Base-by-base conservation (phyloP, 495 filamentous ascomycete genomes). In the Glarea lozoyensis region DNA sequence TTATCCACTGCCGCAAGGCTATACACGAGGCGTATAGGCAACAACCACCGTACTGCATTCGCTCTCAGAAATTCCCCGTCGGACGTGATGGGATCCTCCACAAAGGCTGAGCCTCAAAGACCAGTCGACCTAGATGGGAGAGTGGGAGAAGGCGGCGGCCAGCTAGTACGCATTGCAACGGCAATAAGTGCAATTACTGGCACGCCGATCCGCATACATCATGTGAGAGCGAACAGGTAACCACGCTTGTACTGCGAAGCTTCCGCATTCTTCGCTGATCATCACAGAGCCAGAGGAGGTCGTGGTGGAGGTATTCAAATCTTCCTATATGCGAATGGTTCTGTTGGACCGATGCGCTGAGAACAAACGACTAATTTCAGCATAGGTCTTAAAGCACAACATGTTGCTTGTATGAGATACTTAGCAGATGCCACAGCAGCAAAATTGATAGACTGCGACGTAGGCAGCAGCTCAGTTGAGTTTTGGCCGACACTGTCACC, bases 61-160 rank as follows among this genome's bases (percentile, higher is more conserved):
- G n/a, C n/a, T n/a, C n/a, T n/a, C n/a, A n/a, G n/a, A n/a, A n/a
- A n/a, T n/a, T n/a, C n/a, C n/a, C n/a, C n/a, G n/a, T n/a, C n/a
- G n/a, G n/a, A n/a, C n/a, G n/a, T n/a, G n/a, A n/a, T n/a, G n/a
- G n/a, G n/a, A n/a, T n/a, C n/a, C n/a, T n/a, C n/a, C n/a, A n/a
- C n/a, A n/a, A n/a, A n/a, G n/a, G n/a, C n/a, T n/a, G n/a, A n/a
- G n/a, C n/a, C n/a, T n/a, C n/a, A n/a, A n/a, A n/a, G n/a, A n/a
- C 25, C 41, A 16, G 40, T 76, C 32, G 54, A 55, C 35, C 59
- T 88, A 5, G 81, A 87, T 48, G 85, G 84, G 24, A 60, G 72
- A 33, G 84, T 75, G 1, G 84, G 89, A 10, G 88, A 93, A 65
- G 87, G 88, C 27, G 88, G 87, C 22, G 88, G 87, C 7, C 87